Evolutionary conservation across 345 rosid species (phyloP).

Genomic region (Salix arbutifolia): DNA sequence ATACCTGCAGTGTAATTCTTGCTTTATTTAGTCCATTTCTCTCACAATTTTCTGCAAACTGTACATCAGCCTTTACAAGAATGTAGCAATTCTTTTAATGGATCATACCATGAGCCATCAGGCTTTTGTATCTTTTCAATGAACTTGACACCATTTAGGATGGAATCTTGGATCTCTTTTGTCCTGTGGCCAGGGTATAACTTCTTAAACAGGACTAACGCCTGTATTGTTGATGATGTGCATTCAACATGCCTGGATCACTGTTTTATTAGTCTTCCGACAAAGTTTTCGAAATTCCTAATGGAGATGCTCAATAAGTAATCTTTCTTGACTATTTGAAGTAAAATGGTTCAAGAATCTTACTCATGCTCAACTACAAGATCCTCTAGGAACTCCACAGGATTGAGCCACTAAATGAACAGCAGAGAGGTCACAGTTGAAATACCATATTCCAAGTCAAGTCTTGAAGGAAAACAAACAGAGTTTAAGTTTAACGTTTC

Average conservation of each 20-base stretch:
- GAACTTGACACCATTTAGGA: constrained; percentile 3
- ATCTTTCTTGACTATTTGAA: no score
- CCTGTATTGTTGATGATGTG: constrained; percentile 21
- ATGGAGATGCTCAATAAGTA: no score
- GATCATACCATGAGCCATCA: constrained; percentile 24
- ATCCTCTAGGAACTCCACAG: constrained; percentile 19
- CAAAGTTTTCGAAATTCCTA: no score
- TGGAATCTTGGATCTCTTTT: constrained; percentile 16
- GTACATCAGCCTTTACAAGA: no score
- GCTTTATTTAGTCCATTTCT: background rate
- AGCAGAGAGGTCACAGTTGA: background rate
- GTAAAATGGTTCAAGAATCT: background rate
- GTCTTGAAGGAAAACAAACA: background rate
- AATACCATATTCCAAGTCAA: background rate
- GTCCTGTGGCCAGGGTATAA: constrained; percentile 18
- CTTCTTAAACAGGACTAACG: constrained; percentile 12
- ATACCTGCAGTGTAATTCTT: constrained; percentile 9
- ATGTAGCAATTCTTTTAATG: no score
- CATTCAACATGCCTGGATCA: constrained; percentile 20
- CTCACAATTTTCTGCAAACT: background rate
- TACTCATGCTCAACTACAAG: constrained; percentile 22
- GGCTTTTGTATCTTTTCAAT: constrained; percentile 16
- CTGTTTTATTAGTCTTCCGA: background rate
- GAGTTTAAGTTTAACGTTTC: background rate
- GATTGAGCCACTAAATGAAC: constrained; percentile 14